These are phyloP conservation scores for Candida ovalis DNA, from an alignment of 805 yeast species.

Conservation along the genomic window DNA sequence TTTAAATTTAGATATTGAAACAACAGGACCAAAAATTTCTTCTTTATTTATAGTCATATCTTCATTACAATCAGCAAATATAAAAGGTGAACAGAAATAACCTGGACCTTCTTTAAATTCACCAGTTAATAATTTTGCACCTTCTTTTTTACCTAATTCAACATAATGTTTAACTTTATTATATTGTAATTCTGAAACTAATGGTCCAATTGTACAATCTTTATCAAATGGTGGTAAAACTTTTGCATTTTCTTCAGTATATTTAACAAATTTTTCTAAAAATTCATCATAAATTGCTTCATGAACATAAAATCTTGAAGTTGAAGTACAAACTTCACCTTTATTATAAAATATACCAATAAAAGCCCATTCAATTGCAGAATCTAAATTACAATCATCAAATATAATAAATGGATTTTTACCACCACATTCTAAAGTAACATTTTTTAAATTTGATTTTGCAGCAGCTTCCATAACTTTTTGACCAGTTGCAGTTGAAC, in stretches of 20 bases:
- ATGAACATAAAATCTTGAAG: slow-evolving; percentile 43
- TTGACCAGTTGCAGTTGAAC: slow-evolving; percentile 74
- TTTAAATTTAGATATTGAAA: slow-evolving; percentile 61
- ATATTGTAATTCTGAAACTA: slow-evolving; percentile 62
- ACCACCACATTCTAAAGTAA: slow-evolving; percentile 60
- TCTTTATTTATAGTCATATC: slow-evolving; percentile 62
- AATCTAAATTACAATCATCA: slow-evolving; percentile 51
- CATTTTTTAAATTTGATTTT: slow-evolving; percentile 48
- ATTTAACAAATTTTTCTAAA: slow-evolving; percentile 34
- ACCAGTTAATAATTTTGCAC: slow-evolving; percentile 72
- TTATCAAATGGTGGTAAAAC: slow-evolving; percentile 70
- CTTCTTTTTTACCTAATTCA: slow-evolving; percentile 62
- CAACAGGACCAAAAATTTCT: slow-evolving; percentile 82
- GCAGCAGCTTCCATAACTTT: slow-evolving; percentile 67
- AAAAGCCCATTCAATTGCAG: slow-evolving; percentile 49
- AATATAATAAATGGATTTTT: slow-evolving; percentile 52
- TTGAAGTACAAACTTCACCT: slow-evolving; percentile 47
- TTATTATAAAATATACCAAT: slow-evolving; percentile 43
- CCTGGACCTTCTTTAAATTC: slow-evolving; percentile 55
- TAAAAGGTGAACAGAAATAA: slow-evolving; percentile 66
- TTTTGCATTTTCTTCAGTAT: slow-evolving; percentile 40
- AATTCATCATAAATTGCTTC: slow-evolving; percentile 41
- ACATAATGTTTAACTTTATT: slow-evolving; percentile 65
- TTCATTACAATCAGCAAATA: slow-evolving; percentile 65
- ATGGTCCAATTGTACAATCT: slow-evolving; percentile 67